phyloP scores from a whole-genome alignment of 1,139 yeast species.

The Scheffersomyces parashehatae region DNA sequence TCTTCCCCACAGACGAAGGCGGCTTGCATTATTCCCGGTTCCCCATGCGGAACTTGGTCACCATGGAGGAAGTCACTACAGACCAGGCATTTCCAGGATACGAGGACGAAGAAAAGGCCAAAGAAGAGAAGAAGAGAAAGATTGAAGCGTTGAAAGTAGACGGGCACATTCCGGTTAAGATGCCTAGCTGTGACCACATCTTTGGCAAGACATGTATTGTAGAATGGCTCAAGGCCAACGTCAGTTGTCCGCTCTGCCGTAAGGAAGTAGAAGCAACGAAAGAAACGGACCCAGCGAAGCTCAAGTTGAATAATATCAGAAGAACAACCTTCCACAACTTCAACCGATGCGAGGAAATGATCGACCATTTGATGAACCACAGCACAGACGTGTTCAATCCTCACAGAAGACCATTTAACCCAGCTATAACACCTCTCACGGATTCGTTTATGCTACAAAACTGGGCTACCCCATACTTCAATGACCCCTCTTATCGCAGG shows the following conservation, averaged over 20 bases:
- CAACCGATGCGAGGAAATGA: constrained; percentile 17
- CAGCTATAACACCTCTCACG: constrained; percentile 43
- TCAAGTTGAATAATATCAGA: constrained; percentile 20
- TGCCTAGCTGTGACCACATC: constrained; percentile 45
- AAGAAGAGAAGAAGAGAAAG: constrained; percentile 12
- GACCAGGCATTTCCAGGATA: constrained; percentile 38
- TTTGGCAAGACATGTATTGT: constrained; percentile 46
- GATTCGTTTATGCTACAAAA: constrained; percentile 41
- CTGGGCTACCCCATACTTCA: constrained; percentile 31
- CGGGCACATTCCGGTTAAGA: constrained; percentile 42
- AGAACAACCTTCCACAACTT: constrained; percentile 8
- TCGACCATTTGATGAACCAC: constrained; percentile 27
- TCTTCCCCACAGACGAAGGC: constrained; percentile 38
- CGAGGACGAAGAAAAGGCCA: constrained; percentile 14
- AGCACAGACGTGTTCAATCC: constrained; percentile 42
- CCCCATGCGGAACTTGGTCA: constrained; percentile 32
- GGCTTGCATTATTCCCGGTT: constrained; percentile 32
- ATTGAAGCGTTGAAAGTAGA: constrained; percentile 16
- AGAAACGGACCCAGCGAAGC: constrained; percentile 13
- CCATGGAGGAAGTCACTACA: constrained; percentile 21
- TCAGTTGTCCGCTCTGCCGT: constrained; percentile 49
- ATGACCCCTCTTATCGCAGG: constrained; percentile 2
- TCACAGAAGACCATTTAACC: constrained; percentile 35
- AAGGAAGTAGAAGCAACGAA: constrained; percentile 38
- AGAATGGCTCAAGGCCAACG: constrained; percentile 44